A percentile compares a stretch with the other conserved stretches of the same genome.
Evolutionary conservation across 768 basidiomycete species (phyloP).

Genomic region (Pisolithus microcarpus): DNA sequence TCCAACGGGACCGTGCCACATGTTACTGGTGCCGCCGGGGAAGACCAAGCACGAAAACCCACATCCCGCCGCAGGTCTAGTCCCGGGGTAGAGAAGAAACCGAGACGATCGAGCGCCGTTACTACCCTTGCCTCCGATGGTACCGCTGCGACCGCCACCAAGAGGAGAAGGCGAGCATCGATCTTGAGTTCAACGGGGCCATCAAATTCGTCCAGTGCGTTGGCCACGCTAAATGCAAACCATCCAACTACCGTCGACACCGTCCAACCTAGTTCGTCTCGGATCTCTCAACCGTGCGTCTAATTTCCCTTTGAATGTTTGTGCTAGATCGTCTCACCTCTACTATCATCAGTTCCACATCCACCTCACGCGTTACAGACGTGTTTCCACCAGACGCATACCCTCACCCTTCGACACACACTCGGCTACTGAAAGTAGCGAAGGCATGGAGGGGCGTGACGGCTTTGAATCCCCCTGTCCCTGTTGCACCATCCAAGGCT

Average conservation of each 20-base stretch:
- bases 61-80: constrained; percentile 30
- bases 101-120: constrained; percentile 28
- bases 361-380: constrained; percentile 30
- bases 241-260: constrained; percentile 13
- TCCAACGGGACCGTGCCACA: constrained; percentile 13
- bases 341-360: constrained; percentile 10
- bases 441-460: constrained; percentile 61
- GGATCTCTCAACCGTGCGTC: constrained; percentile 9
- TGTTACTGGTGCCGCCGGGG: not conserved
- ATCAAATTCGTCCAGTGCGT: constrained; percentile 6
- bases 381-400: constrained; percentile 29
- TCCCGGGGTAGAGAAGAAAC: constrained; percentile 34
- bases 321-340: not conserved
- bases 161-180: constrained; percentile 34
- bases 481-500: constrained; percentile 17
- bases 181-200: constrained; percentile 21
- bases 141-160: constrained; percentile 22
- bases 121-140: constrained; percentile 29
- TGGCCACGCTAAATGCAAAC: constrained; percentile 7
- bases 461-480: constrained; percentile 36
- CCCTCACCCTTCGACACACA: constrained; percentile 33
- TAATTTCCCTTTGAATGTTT: not conserved
- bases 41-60: constrained; percentile 17
- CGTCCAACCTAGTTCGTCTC: constrained; percentile 1
- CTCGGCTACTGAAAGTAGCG: constrained; percentile 51